phyloP scores from a whole-genome alignment of 345 rosid genomes.

The Triadica sebifera region DNA sequence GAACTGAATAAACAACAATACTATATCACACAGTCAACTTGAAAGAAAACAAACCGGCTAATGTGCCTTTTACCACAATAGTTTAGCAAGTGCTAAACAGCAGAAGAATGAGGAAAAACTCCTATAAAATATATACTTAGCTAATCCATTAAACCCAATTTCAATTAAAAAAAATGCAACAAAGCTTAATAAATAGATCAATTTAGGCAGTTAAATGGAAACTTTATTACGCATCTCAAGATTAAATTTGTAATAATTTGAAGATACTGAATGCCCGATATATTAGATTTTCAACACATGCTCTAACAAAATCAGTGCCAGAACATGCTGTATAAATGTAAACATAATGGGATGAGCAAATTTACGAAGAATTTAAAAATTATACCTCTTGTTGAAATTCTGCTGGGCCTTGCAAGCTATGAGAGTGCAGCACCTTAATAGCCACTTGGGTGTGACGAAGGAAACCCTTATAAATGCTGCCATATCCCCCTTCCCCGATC shows the following conservation, averaged over 20 bases:
- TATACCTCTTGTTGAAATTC: slow-evolving; percentile 91
- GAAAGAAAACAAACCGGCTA: not conserved
- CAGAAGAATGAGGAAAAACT: not conserved
- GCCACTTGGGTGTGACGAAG: slow-evolving; percentile 71
- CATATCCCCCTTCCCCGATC: slow-evolving; percentile 95
- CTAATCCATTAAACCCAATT: not conserved
- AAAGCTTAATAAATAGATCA: too few species aligned
- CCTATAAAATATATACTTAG: not conserved
- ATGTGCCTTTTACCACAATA: not conserved
- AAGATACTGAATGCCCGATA: not conserved
- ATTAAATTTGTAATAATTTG: not conserved
- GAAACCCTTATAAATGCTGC: slow-evolving; percentile 66
- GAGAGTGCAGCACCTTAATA: slow-evolving; percentile 61
- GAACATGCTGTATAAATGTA: slow-evolving; percentile 2
- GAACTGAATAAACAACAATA: slow-evolving; percentile 1
- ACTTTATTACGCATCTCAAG: not conserved
- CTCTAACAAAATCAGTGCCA: not conserved
- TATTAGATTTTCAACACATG: not conserved
- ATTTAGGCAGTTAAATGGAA: not conserved
- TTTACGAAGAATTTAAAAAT: slow-evolving; percentile 12
- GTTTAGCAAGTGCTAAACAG: slow-evolving; percentile 8
- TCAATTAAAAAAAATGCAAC: not conserved
- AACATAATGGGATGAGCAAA: not conserved
- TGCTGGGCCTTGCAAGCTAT: slow-evolving; percentile 78
- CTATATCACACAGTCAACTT: not conserved